Conservation (phyloP, 1,139 yeast genomes). For the Pichia sp. region DNA sequence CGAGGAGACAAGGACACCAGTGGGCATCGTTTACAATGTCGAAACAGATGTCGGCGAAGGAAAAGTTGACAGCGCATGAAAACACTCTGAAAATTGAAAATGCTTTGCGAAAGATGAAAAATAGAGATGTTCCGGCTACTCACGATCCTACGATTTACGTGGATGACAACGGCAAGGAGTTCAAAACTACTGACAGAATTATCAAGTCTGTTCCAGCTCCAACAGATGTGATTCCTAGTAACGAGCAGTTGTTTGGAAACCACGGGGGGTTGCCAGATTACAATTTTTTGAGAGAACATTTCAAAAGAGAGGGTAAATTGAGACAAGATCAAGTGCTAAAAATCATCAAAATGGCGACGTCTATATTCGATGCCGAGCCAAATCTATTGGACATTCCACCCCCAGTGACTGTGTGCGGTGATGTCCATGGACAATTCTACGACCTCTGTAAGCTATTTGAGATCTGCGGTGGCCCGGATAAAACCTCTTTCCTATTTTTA, state of each 20-base stretch:
- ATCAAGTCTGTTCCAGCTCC: constrained; percentile 66
- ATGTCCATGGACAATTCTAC: constrained; percentile 90
- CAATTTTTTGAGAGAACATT: constrained; percentile 67
- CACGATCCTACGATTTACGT: constrained; percentile 54
- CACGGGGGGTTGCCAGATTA: constrained; percentile 68
- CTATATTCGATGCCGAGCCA: constrained; percentile 66
- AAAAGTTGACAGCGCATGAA: constrained; percentile 32
- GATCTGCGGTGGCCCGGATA: constrained; percentile 83
- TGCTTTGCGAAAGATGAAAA: constrained; percentile 71
- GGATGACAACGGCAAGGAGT: constrained; percentile 64
- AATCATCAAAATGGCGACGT: constrained; percentile 67
- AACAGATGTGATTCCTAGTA: constrained; percentile 59
- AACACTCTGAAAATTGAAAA: constrained; percentile 64
- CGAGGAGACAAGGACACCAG: too few species aligned
- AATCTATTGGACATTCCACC: constrained; percentile 79
- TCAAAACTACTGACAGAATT: constrained; percentile 67
- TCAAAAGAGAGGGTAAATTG: constrained; percentile 76
- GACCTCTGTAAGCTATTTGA: constrained; percentile 90
- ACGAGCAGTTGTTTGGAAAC: constrained; percentile 57
- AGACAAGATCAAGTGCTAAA: constrained; percentile 65
- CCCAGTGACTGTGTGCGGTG: constrained; percentile 96
- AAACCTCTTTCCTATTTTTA: constrained; percentile 73
- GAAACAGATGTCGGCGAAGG: constrained; percentile 14
- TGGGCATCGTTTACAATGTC: neutral
- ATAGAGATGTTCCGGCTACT: constrained; percentile 34